Base-by-base conservation (phyloP, 169 alveolate species). In the Ichthyophthirius multifiliis region DNA sequence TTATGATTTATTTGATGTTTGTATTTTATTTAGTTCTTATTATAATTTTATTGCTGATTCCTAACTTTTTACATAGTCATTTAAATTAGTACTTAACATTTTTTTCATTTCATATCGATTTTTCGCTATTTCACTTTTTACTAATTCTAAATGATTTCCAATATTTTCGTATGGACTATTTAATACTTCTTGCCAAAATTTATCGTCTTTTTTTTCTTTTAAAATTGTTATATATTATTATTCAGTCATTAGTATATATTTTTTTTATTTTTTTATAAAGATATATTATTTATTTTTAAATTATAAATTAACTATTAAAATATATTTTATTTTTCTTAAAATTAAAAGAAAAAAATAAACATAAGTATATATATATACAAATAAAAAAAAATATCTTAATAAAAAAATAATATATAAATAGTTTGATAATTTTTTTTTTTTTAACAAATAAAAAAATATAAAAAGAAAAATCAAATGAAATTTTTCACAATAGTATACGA, bases 401-500 rank as follows among this genome's bases (percentile, higher is more conserved):
- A n/a, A n/a, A n/a, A n/a, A n/a, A n/a, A n/a, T n/a, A n/a, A n/a
- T n/a, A n/a, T n/a, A n/a, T n/a, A n/a, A n/a, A n/a, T n/a, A n/a
- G n/a, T n/a, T n/a, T n/a, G n/a, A n/a, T n/a, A n/a, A n/a, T n/a
- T n/a, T n/a, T n/a, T n/a, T n/a, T n/a, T n/a, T n/a, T n/a, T n/a
- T n/a, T n/a, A n/a, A n/a, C n/a, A 41, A 41, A 9, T 41, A 9
- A 12, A 41, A 45, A 45, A 45, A 5, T 45, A 45, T 27, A n/a
- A 13, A 45, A 41, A 9, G 13, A 45, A n/a, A 27, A 45, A 45
- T 45, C 18, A 6, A n/a, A 4, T 67, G 2, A 31, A 67, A 67
- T 71, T 79, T 43, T 79, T 79, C 47, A 65, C 80, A 18, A 45
- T 79, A 31, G 85, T 79, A 1, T 32, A 64, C 18, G 79, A 79